Evolutionary conservation across 495 filamentous ascomycete species (phyloP), one percentile per base, ranked within the genome.

Genomic region (Xylaria longipes): DNA sequence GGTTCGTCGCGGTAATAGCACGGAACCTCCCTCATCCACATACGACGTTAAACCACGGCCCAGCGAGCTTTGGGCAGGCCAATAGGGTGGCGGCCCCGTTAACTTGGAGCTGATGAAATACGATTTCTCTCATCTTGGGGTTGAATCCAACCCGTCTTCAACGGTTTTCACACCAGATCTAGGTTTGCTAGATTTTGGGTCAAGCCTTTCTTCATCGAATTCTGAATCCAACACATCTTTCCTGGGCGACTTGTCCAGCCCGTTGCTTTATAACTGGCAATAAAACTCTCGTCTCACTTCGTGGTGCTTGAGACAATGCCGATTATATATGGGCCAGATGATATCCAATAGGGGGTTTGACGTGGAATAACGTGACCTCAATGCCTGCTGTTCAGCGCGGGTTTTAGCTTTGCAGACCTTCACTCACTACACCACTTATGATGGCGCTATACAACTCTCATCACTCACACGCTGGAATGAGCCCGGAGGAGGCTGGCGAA

Each of bases 1-100:
- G 68, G 88, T 92, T 72, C 87, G 91, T 65, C 87, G 91, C 61
- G 89, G 89, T 1, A 88, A 87, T 20, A 94, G 91, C 82, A 88
- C 90, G 3, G 91, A 94, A 70, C 91, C 92, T 2, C 87, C 89
- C 43, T 72, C 76, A n/a, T 68, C 77, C n/a, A 81, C 86, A 46
- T 94, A 92, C 72, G 91, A 91, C 52, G 84, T 87, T 74, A 91
- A 88, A 79, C 84, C 87, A 64, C 80, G 83, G 52, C 73, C 64
- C 56, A 75, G 73, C 67, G 73, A 75, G 68, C 77, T 75, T 37
- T 82, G 72, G 81, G 78, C 70, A 72, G 68, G 73, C 65, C 77
- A 75, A 69, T 79, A 79, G 77, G 68, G 57, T 72, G 73, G 41
- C 75, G 39, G n/a, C 68, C 68, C 39, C 37, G 62, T 60, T 45